Conservation (phyloP, 441 rosid species). For the Arabidopsis hybrid region DNA sequence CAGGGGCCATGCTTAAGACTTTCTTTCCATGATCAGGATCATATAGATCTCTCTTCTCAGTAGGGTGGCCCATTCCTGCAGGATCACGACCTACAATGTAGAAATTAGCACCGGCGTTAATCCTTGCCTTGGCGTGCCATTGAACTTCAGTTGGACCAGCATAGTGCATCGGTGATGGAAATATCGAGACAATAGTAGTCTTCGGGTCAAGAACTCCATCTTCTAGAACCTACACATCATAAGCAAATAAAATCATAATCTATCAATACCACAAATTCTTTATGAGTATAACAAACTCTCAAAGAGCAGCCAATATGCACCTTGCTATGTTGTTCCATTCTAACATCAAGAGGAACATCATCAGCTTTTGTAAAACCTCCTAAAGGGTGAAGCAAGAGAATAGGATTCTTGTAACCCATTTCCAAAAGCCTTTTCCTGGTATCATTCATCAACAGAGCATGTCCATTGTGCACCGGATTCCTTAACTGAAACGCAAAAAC, state of each 20-base stretch:
- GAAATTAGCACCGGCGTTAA: constrained; percentile 96
- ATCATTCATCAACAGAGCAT: constrained; percentile 91
- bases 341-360: constrained; percentile 90
- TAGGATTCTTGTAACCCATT: constrained; percentile 90
- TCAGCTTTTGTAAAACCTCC: constrained; percentile 96
- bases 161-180: constrained; percentile 96
- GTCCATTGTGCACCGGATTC: constrained; percentile 96
- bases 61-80: constrained; percentile 96
- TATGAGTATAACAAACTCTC: neutral
- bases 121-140: constrained; percentile 97
- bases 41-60: constrained; percentile 90
- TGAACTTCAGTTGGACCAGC: constrained; percentile 99
- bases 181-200: constrained; percentile 90
- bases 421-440: constrained; percentile 77
- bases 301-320: constrained; percentile 42
- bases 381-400: constrained; percentile 88
- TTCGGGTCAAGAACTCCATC: constrained; percentile 90
- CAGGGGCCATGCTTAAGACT: constrained; percentile 96
- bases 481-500: constrained; percentile 92
- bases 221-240: constrained; percentile 68
- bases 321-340: constrained; percentile 98
- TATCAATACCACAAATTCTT: neutral
- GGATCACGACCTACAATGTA: constrained; percentile 98
- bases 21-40: constrained; percentile 96
- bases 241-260: neutral